A percentile compares a stretch with the other conserved stretches of the same genome.
phyloP scores from a whole-genome alignment of 2,329 filamentous ascomycete genomes.

The Tolypocladium ovalisporum region DNA sequence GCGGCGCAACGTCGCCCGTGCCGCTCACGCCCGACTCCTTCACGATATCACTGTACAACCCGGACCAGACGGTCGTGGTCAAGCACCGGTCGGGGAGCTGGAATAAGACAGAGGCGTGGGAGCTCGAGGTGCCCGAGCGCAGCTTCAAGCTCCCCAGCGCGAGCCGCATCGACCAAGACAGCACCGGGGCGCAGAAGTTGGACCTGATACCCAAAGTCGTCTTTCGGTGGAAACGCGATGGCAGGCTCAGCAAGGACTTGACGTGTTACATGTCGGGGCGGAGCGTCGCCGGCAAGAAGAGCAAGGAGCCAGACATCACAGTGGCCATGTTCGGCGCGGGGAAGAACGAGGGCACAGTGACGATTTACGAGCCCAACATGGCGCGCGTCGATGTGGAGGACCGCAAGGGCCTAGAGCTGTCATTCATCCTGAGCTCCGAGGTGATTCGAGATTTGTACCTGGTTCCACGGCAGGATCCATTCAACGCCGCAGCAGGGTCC shows the following conservation, averaged over 20 bases:
- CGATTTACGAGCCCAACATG: slow-evolving; percentile 88
- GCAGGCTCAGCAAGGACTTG: slow-evolving; percentile 76
- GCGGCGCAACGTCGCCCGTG: slow-evolving; percentile 51
- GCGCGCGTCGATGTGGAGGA: slow-evolving; percentile 87
- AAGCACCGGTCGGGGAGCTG: slow-evolving; percentile 64
- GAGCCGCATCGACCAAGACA: slow-evolving; percentile 65
- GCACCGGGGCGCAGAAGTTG: slow-evolving; percentile 19
- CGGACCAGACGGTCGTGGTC: slow-evolving; percentile 70
- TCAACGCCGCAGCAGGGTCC: slow-evolving; percentile 49
- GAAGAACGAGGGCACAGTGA: slow-evolving; percentile 54
- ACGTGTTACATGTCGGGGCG: slow-evolving; percentile 80
- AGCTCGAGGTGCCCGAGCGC: slow-evolving; percentile 83
- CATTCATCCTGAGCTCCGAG: slow-evolving; percentile 54
- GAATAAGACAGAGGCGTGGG: slow-evolving; percentile 73
- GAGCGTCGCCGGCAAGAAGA: slow-evolving; percentile 64
- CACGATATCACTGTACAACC: slow-evolving; percentile 84
- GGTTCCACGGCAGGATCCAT: slow-evolving; percentile 57
- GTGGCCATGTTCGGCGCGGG: slow-evolving; percentile 74
- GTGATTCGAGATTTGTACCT: slow-evolving; percentile 57
- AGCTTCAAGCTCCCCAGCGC: slow-evolving; percentile 72
- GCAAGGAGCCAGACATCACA: slow-evolving; percentile 89
- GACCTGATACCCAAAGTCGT: slow-evolving; percentile 61
- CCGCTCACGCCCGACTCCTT: slow-evolving; percentile 71
- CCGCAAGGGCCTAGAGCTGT: slow-evolving; percentile 81
- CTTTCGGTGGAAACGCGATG: slow-evolving; percentile 85